phyloP scores from a whole-genome alignment of 1,139 yeast genomes.

The Scheffersomyces stambukii region DNA sequence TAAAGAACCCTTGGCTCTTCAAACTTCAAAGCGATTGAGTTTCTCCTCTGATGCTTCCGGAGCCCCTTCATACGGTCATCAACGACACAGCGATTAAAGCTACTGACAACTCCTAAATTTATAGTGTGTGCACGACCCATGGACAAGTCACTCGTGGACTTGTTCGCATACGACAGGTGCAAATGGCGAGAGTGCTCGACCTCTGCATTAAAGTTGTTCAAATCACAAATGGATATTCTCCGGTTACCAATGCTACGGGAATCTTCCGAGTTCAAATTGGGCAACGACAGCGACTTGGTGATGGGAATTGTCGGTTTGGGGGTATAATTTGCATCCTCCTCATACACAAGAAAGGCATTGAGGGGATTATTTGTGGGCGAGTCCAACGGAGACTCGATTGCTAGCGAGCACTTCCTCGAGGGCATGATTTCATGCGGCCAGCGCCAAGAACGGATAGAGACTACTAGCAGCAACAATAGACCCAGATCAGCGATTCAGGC shows the following conservation, averaged over 20 bases:
- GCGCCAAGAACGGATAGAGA: no score
- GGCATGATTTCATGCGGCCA: no score
- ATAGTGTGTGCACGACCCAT: conserved; percentile 3
- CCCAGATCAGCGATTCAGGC: no score
- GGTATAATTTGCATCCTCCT: conserved; percentile 1
- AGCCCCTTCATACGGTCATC: no score
- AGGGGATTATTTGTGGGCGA: conserved; percentile 17
- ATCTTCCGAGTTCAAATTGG: conserved; percentile 11
- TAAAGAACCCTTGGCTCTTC: conserved; percentile 14
- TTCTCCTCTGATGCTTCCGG: conserved; percentile 24
- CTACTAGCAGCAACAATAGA: no score
- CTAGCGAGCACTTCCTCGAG: conserved; percentile 17
- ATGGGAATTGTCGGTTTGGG: not conserved
- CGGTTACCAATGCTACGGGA: conserved; percentile 7
- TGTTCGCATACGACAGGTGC: conserved; percentile 2
- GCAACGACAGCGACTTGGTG: conserved; percentile 8
- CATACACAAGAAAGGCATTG: conserved; percentile 23
- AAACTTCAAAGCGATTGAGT: conserved; percentile 30
- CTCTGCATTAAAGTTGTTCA: conserved; percentile 17
- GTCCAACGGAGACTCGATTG: conserved; percentile 16
- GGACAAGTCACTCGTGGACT: conserved; percentile 6
- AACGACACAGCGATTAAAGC: no score
- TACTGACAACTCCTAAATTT: conserved; percentile 5
- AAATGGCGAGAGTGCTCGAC: conserved; percentile 4
- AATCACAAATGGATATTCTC: conserved; percentile 21